Conservation (phyloP, 768 basidiomycete species). For the Floccularia luteovirens region DNA sequence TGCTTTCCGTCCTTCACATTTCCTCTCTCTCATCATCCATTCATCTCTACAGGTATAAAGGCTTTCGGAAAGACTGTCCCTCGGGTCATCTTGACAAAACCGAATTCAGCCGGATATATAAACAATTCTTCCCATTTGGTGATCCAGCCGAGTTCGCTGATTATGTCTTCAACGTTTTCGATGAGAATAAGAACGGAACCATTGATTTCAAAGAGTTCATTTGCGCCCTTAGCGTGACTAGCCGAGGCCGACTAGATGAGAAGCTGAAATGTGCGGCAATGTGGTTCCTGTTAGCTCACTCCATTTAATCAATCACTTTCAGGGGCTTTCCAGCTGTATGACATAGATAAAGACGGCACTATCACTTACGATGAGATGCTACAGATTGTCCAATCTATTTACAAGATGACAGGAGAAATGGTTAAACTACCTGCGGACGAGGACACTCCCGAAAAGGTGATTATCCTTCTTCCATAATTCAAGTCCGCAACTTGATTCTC, state of each 20-base stretch:
- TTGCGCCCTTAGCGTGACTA: constrained; percentile 92
- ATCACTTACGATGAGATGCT: constrained; percentile 99
- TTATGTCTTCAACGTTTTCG: constrained; percentile 98
- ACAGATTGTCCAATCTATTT: constrained; percentile 94
- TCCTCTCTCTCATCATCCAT: constrained; percentile 9
- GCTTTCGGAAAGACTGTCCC: constrained; percentile 98
- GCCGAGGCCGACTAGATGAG: constrained; percentile 89
- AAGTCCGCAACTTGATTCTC: constrained; percentile 3
- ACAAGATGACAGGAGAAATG: constrained; percentile 99
- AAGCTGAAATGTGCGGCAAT: constrained; percentile 86
- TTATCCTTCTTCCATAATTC: constrained; percentile 6
- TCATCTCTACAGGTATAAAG: constrained; percentile 77
- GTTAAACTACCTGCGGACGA: constrained; percentile 97
- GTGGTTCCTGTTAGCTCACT: constrained; percentile 6
- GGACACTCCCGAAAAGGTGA: constrained; percentile 98
- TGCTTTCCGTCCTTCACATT: constrained; percentile 2
- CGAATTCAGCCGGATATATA: constrained; percentile 96
- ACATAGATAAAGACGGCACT: constrained; percentile 96
- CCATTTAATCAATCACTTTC: constrained; percentile 9
- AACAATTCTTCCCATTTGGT: constrained; percentile 99
- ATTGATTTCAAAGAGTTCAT: constrained; percentile 99
- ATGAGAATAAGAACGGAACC: constrained; percentile 89
- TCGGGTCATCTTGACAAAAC: constrained; percentile 93
- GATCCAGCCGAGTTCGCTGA: constrained; percentile 96
- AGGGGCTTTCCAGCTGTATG: constrained; percentile 99